Evolutionary conservation across 2,329 filamentous ascomycete genomes (phyloP).

Genomic region (Apiospora kogelbergensis): DNA sequence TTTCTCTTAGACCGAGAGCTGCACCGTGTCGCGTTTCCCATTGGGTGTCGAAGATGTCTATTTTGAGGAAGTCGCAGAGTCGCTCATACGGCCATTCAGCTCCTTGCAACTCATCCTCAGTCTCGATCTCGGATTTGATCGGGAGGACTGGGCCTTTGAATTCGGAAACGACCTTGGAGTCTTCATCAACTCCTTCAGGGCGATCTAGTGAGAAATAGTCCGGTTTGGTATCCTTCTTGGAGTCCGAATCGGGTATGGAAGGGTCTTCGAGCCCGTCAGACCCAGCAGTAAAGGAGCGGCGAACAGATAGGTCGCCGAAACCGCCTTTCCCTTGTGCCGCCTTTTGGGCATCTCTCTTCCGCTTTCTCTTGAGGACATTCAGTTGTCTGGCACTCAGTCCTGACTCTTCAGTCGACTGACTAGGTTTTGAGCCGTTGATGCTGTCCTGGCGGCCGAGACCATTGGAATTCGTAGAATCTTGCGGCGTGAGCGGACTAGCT

Average conservation of each 20-base stretch:
- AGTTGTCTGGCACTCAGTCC: slow-evolving; percentile 89
- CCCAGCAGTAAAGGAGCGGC: slow-evolving; percentile 59
- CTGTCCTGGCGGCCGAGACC: slow-evolving; percentile 38
- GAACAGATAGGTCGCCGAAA: slow-evolving; percentile 80
- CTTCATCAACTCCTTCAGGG: slow-evolving; percentile 76
- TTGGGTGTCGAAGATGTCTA: slow-evolving; percentile 88
- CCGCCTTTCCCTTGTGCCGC: slow-evolving; percentile 83
- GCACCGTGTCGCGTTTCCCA: slow-evolving; percentile 98
- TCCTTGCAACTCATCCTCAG: slow-evolving; percentile 74
- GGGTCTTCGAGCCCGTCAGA: slow-evolving; percentile 65
- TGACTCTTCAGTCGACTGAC: slow-evolving; percentile 57
- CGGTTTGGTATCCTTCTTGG: slow-evolving; percentile 61
- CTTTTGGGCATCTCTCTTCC: slow-evolving; percentile 85
- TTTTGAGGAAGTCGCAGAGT: slow-evolving; percentile 88
- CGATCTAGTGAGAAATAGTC: slow-evolving; percentile 94
- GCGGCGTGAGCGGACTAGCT: slow-evolving; percentile 44
- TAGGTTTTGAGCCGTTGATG: slow-evolving; percentile 32
- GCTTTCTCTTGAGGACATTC: slow-evolving; percentile 91
- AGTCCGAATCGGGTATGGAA: slow-evolving; percentile 49
- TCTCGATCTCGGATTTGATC: slow-evolving; percentile 83
- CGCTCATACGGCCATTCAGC: slow-evolving; percentile 92
- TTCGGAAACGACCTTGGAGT: slow-evolving; percentile 88
- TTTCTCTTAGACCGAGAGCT: slow-evolving; percentile 89
- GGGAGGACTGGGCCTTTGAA: slow-evolving; percentile 83
- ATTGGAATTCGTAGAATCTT: slow-evolving; percentile 37